Base-by-base conservation (phyloP, 495 filamentous ascomycete genomes). In the Annulohypoxylon stygium region DNA sequence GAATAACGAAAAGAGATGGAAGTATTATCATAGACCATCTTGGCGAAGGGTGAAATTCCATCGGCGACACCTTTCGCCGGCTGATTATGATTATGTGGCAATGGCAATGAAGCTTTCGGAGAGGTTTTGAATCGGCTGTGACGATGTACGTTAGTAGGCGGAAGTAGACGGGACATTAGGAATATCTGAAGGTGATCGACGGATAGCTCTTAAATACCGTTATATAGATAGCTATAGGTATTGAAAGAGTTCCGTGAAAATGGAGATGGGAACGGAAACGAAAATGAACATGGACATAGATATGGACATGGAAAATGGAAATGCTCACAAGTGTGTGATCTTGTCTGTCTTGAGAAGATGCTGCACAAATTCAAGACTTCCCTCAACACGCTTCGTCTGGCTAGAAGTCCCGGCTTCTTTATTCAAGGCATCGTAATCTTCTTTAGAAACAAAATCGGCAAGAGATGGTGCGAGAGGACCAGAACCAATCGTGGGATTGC, bases 311-410 rank as follows among this genome's bases (percentile, higher is more conserved):
- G 20, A 23, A 23, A 23, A 23, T 23, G 11, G 26, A 33, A 37
- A 68, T 51, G 73, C 90, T 81, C 85, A 94, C 92, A 90, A 92
- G 79, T 94, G 86, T 16, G 92, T 91, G 70, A 93, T 81, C 43
- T 90, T 87, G 45, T 89, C 87, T 9, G 87, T 88, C 76, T 90
- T 87, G 61, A 94, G 80, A 61, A 93, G 84, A 69, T 90, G 88
- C 72, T 93, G 90, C 51, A 96, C 81, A 72, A 93, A 89, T 75
- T 88, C 81, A 47, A 92, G 85, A 23, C 81, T 86, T 67, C 79
- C 83, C 66, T 83, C 85, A 30, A 83, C 76, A 74, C 78, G 81
- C 76, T 73, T 83, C 36, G 80, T 81, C 41, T 73, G 75, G 14
- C 78, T 76, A 5, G 82, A 74, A 14, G 75, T 76, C 59, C 75